Evolutionary conservation across 768 basidiomycete genomes (phyloP), one percentile per base, ranked within the genome.

Genomic region (Lyophyllum shimeji): DNA sequence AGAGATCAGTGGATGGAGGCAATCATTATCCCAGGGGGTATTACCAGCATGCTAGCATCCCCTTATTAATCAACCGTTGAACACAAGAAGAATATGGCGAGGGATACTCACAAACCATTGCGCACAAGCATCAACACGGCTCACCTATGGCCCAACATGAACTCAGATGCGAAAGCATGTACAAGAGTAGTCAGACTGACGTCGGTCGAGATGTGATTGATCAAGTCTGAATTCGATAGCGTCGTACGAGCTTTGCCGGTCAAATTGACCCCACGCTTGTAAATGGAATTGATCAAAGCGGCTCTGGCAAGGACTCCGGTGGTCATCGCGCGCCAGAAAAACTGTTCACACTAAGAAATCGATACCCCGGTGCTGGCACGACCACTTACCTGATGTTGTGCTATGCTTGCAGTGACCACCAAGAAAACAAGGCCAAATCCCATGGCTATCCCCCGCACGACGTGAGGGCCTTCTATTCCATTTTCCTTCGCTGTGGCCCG

Each of bases 271-370:
- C 83, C 82, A 47, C 88, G 83, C 60, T 86, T 82, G 71, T 90
- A 93, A 20, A 91, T 80, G 0, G 83, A 82, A 40, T 80, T 79
- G 48, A 88, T 89, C 24, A 93, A 74, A 11, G 87, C 82, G 0
- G 82, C 81, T 54, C 89, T 78, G 0, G 81, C 79, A 23, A 89
- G 72, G 2, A 87, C 79, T 23, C 90, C 89, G 0, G 83, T 81
- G 23, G 75, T 70, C 82, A 87, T 87, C 4, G 84, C 83, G 42
- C 83, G 76, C 78, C 84, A 85, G 74, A 90, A 89, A 71, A 86
- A 90, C 79, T 85, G 55, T 23, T 52, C 27, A 11, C 15, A 11
- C 58, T 29, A 11, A 52, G 54, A 53, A 49, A 52, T 34, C 21
- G 31, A 20, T 17, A 15, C 48, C 4, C 17, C 1, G 52, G 7